Evolutionary conservation across 495 filamentous ascomycete genomes (phyloP).

Genomic region (Hapsidospora chrysogenum): DNA sequence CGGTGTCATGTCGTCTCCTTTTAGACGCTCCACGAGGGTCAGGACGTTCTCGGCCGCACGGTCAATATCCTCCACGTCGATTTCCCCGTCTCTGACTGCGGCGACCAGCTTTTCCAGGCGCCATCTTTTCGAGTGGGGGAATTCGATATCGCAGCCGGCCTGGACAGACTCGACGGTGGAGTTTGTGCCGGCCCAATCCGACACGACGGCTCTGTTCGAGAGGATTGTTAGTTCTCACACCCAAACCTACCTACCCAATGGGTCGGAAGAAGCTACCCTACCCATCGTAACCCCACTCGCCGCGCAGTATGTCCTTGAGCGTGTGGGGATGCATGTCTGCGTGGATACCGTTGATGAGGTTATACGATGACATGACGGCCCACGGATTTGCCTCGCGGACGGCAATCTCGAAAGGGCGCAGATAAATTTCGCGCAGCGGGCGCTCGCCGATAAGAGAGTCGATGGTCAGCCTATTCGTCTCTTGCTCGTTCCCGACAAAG

Average conservation of each 20-base stretch:
- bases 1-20: conserved; percentile 41
- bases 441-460: conserved; percentile 55
- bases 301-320: conserved; percentile 54
- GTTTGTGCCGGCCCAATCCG: conserved; percentile 59
- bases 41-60: conserved; percentile 45
- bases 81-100: conserved; percentile 43
- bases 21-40: conserved; percentile 47
- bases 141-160: conserved; percentile 63
- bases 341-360: conserved; percentile 64
- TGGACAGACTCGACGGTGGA: conserved; percentile 53
- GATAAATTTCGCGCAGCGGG: conserved; percentile 65
- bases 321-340: conserved; percentile 56
- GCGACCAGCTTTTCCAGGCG: conserved; percentile 48
- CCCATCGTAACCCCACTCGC: conserved; percentile 63
- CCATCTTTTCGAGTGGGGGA: conserved; percentile 58
- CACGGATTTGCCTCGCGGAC: conserved; percentile 62
- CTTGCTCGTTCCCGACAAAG: conserved; percentile 75
- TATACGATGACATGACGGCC: conserved; percentile 77
- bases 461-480: conserved; percentile 60
- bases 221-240: neutral
- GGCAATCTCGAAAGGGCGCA: conserved; percentile 69
- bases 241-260: conserved; percentile 10
- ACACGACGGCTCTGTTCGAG: conserved; percentile 56
- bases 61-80: conserved; percentile 30
- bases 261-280: conserved; percentile 10